phyloP scores from a whole-genome alignment of 176 grass and related monocot species.

The Aegilops sharonensis region DNA sequence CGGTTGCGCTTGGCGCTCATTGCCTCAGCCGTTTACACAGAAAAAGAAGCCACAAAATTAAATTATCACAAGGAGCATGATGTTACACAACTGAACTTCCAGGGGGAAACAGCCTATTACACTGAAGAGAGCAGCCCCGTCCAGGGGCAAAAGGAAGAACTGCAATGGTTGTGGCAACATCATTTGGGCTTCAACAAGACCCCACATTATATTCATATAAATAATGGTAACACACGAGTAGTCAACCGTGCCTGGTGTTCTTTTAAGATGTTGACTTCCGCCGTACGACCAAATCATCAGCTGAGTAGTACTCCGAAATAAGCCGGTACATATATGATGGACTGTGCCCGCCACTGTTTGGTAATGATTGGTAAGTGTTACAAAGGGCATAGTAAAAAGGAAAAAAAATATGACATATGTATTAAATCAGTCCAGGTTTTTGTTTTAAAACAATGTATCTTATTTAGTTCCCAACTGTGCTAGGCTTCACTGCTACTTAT shows the following conservation, averaged over 20 bases:
- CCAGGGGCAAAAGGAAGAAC: not conserved
- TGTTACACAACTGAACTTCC: slow-evolving; percentile 13
- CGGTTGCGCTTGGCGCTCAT: not conserved
- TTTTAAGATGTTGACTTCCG: slow-evolving; percentile 56
- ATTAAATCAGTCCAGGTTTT: not conserved
- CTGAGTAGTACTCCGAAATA: slow-evolving; percentile 96
- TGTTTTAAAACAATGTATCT: not conserved
- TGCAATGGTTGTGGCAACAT: not conserved
- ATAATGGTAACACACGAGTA: not conserved
- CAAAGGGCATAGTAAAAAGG: not conserved
- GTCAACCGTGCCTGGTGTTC: not conserved
- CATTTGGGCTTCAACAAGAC: not conserved
- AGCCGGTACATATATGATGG: slow-evolving; percentile 91
- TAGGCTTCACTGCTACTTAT: not conserved
- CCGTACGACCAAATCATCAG: slow-evolving; percentile 75
- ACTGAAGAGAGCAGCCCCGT: slow-evolving; percentile 9
- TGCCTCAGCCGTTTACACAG: slow-evolving; percentile 18
- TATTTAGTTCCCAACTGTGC: not conserved
- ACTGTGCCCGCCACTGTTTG: slow-evolving; percentile 87
- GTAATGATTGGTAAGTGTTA: slow-evolving; percentile 36
- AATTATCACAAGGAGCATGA: not conserved
- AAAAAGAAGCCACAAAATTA: slow-evolving; percentile 5
- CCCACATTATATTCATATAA: slow-evolving; percentile 13
- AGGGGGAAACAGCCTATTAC: slow-evolving; percentile 1
- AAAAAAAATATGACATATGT: not conserved